phyloP scores from a whole-genome alignment of 805 yeast species.

The Candida peoriensis region DNA sequence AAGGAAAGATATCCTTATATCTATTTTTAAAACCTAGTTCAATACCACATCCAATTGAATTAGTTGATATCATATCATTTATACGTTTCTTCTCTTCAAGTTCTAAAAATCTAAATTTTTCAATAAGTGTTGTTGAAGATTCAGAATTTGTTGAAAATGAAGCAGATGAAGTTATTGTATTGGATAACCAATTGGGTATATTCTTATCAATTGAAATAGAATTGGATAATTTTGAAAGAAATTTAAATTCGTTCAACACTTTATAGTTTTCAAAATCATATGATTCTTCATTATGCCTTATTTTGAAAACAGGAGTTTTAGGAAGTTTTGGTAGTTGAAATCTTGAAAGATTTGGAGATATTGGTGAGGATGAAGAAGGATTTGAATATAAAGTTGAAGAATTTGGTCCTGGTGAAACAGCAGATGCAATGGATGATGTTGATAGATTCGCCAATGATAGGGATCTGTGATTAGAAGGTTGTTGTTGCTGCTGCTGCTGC shows the following conservation, averaged over 20 bases:
- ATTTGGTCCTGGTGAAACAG: conserved; percentile 3
- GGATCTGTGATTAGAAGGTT: conserved; percentile 16
- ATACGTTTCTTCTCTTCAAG: conserved; percentile 63
- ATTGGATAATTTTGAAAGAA: conserved; percentile 7
- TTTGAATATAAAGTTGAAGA: conserved; percentile 7
- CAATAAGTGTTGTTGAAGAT: conserved; percentile 28
- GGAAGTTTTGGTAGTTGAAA: conserved; percentile 47
- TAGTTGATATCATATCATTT: conserved; percentile 30
- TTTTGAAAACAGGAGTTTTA: conserved; percentile 39
- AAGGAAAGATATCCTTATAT: conserved; percentile 85
- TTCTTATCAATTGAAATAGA: conserved; percentile 3
- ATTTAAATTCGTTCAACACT: conserved; percentile 19
- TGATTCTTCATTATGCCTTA: conserved; percentile 50
- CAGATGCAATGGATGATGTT: conserved; percentile 7
- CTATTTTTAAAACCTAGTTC: conserved; percentile 80
- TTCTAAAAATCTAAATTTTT: conserved; percentile 64
- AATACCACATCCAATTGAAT: conserved; percentile 45
- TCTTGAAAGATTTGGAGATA: conserved; percentile 34
- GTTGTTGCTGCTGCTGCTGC: too few relatives aligned
- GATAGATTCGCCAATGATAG: conserved; percentile 16
- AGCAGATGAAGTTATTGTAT: conserved; percentile 17
- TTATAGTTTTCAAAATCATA: conserved; percentile 17
- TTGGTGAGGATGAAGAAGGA: conserved; percentile 18
- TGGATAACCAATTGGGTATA: conserved; percentile 53
- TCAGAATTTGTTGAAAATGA: conserved; percentile 8